phyloP scores from a whole-genome alignment of 495 filamentous ascomycete genomes.

The Podospora pseudopauciseta region DNA sequence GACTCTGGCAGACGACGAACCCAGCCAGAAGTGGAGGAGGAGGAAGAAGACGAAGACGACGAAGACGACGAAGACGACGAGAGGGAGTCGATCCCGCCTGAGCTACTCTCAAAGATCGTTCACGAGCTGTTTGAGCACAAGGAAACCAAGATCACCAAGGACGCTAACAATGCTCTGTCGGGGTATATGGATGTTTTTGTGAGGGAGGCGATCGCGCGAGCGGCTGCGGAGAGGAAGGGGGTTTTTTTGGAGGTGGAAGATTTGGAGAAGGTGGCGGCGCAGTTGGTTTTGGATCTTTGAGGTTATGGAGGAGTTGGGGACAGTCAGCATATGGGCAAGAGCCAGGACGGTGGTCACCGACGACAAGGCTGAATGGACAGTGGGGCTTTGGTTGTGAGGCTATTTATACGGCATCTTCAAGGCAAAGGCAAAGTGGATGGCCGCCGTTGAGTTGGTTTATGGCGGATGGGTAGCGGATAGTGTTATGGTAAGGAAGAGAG shows the following conservation, averaged over 20 bases:
- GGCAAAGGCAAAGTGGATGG: not conserved
- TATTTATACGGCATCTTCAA: not conserved
- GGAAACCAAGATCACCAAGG: constrained; percentile 67
- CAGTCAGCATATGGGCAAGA: not conserved
- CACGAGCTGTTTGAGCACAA: constrained; percentile 73
- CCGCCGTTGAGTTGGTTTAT: not conserved
- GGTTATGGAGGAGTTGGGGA: not conserved
- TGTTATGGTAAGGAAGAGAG: not conserved
- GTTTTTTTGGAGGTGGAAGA: constrained; percentile 82
- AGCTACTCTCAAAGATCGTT: constrained; percentile 69
- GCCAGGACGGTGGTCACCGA: not conserved
- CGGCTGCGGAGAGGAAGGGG: constrained; percentile 63
- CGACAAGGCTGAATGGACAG: not conserved
- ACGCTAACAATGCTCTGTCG: constrained; percentile 72
- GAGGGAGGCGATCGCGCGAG: constrained; percentile 81
- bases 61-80: constrained; percentile 35
- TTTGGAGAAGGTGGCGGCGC: constrained; percentile 85
- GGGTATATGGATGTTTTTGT: constrained; percentile 94
- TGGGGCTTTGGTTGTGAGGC: not conserved
- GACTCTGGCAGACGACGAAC: constrained; percentile 2
- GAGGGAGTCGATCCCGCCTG: constrained; percentile 59
- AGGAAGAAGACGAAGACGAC: constrained; percentile 23
- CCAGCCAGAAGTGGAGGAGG: constrained; percentile 5
- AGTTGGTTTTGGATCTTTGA: constrained; percentile 84
- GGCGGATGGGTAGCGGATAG: not conserved